These are phyloP conservation scores for Neurospora sp. DNA, from an alignment of 495 filamentous ascomycete species.

Conservation along the genomic window DNA sequence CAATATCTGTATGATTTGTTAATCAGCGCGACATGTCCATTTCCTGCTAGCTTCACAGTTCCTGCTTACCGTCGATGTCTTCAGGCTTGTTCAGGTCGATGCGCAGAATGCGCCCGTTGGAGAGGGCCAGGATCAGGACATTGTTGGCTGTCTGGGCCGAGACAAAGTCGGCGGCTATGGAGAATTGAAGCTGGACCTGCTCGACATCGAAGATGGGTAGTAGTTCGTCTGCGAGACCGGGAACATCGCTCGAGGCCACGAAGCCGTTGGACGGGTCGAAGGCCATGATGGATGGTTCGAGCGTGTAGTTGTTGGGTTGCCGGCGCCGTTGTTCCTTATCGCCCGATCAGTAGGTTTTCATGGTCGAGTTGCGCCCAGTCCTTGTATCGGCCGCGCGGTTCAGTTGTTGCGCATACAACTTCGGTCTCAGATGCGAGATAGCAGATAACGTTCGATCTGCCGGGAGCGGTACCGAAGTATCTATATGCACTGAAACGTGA, in stretches of 20 bases:
- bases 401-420: not conserved
- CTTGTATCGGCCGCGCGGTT: not conserved
- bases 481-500: not conserved
- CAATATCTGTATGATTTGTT: constrained; percentile 60
- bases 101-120: constrained; percentile 77
- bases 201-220: constrained; percentile 90
- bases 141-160: constrained; percentile 96
- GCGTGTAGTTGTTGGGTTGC: not conserved
- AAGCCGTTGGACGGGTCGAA: constrained; percentile 43
- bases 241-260: constrained; percentile 34
- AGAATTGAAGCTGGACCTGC: constrained; percentile 82
- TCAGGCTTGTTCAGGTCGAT: constrained; percentile 90
- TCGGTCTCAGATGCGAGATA: not conserved
- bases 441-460: not conserved
- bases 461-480: not conserved
- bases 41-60: not conserved
- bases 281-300: constrained; percentile 26
- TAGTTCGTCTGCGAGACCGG: constrained; percentile 49
- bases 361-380: not conserved
- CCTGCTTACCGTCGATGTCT: constrained; percentile 76
- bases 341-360: not conserved
- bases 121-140: constrained; percentile 82
- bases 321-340: not conserved
- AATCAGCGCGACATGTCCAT: not conserved
- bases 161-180: constrained; percentile 85